Percentiles rank a stretch among this genome's conserved stretches.
These are phyloP conservation scores for Crepidotus variabilis DNA, from an alignment of 768 basidiomycete genomes.

Conservation along the genomic window DNA sequence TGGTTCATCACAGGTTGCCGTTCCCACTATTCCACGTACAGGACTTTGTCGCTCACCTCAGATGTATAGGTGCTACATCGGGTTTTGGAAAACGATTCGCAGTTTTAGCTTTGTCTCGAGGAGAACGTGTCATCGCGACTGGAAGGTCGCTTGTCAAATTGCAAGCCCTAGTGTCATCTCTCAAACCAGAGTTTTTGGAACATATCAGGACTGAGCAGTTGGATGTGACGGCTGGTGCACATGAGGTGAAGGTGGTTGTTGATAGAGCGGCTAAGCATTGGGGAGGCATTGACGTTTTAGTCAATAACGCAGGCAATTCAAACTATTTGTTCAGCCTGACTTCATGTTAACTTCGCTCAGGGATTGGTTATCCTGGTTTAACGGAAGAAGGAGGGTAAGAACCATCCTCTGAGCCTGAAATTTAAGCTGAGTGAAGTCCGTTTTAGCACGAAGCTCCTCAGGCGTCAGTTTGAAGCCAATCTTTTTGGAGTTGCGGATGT, in stretches of 20 bases:
- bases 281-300: conserved; percentile 56
- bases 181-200: conserved; percentile 19
- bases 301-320: conserved; percentile 56
- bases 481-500: conserved; percentile 52
- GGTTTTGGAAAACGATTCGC: conserved; percentile 58
- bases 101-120: conserved; percentile 41
- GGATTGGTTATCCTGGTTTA: conserved; percentile 36
- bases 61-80: conserved; percentile 47
- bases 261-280: conserved; percentile 43
- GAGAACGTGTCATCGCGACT: conserved; percentile 63
- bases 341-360: conserved; percentile 12
- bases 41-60: neutral
- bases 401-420: neutral
- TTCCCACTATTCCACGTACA: neutral
- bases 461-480: conserved; percentile 44
- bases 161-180: conserved; percentile 23
- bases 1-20: conserved; percentile 29
- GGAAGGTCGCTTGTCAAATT: conserved; percentile 42
- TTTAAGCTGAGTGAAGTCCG: neutral
- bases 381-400: conserved; percentile 58
- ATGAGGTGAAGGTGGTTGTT: conserved; percentile 36
- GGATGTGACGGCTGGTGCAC: conserved; percentile 47
- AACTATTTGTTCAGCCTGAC: neutral
- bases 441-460: conserved; percentile 27
- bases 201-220: conserved; percentile 44